Percentiles rank a stretch among this genome's conserved stretches.
These are phyloP conservation scores for Glomus cerebriforme DNA, from an alignment of 192 early-diverging fungal species.

Conservation along the genomic window DNA sequence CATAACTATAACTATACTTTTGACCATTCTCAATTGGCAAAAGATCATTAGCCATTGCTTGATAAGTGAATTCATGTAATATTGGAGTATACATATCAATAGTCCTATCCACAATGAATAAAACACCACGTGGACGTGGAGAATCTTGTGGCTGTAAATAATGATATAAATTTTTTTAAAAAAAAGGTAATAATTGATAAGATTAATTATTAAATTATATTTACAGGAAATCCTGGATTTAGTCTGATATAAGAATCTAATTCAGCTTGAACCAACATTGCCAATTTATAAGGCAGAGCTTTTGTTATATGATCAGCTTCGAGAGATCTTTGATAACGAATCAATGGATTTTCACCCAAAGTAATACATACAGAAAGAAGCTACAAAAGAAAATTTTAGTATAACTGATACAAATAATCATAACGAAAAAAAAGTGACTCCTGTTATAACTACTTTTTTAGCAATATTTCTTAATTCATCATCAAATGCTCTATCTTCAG, in stretches of 20 bases:
- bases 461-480: slow-evolving; percentile 52
- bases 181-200: neutral
- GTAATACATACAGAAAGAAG: slow-evolving; percentile 85
- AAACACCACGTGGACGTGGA: slow-evolving; percentile 65
- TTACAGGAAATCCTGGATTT: slow-evolving; percentile 66
- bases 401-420: neutral
- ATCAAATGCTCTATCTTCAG: slow-evolving; percentile 44
- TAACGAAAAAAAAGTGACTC: neutral
- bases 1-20: slow-evolving; percentile 63
- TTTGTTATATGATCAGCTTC: slow-evolving; percentile 69
- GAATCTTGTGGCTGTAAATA: slow-evolving; percentile 47
- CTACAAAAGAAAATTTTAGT: slow-evolving; percentile 41
- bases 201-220: slow-evolving; percentile 20
- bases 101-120: slow-evolving; percentile 90
- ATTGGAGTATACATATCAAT: slow-evolving; percentile 90
- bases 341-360: slow-evolving; percentile 88
- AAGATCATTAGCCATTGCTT: slow-evolving; percentile 97
- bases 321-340: slow-evolving; percentile 85
- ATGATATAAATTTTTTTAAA: neutral
- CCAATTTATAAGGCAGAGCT: slow-evolving; percentile 74
- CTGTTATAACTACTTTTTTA: slow-evolving; percentile 49
- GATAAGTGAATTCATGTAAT: slow-evolving; percentile 98
- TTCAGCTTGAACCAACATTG: slow-evolving; percentile 79
- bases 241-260: slow-evolving; percentile 77
- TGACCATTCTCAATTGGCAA: slow-evolving; percentile 65